Base-by-base conservation (phyloP, 225 moss, liverwort and hornwort genomes). In the Pseudoscleropodium purum region DNA sequence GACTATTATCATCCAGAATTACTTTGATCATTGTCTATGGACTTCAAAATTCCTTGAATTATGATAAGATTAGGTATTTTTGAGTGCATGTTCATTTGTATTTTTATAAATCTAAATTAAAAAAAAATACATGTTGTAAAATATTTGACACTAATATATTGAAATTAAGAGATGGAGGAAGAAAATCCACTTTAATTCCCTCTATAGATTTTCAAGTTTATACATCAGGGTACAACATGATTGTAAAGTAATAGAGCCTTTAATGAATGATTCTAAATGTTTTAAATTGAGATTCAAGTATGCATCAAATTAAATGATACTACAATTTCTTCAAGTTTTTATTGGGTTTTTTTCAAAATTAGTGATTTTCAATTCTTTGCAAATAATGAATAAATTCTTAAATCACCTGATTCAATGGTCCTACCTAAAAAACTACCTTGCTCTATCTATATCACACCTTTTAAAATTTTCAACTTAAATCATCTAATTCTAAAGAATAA, bases 181-280 rank as follows among this genome's bases (percentile, higher is more conserved):
- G 9, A 66, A 37, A 37, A 37, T 7, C 13, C 69, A 69, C 23
- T 7, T 12, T 0, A 69, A n/a, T 69, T n/a, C 6, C 13, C 0
- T n/a, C 0, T n/a, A 4, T n/a, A n/a, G 6, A 0, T 69, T n/a
- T 69, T 69, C 23, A n/a, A n/a, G 12, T 23, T n/a, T 12, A 69
- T 12, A n/a, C 0, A 23, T 69, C 3, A 69, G 23, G n/a, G 12
- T 1, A 0, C 2, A 23, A 23, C n/a, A 13, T 37, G 10, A 6
- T 12, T n/a, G n/a, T n/a, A 12, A 23, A 69, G 2, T 20, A 19
- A 69, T 69, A n/a, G 4, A n/a, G 12, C 13, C 6, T 11, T 69
- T 7, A n/a, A 5, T 21, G 6, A 37, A 68, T 37, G 11, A 21
- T 21, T 69, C 2, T 12, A 6, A 69, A 23, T 20, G 10, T 36